phyloP scores from a whole-genome alignment of 768 basidiomycete genomes.

The Mycena capillaripes region DNA sequence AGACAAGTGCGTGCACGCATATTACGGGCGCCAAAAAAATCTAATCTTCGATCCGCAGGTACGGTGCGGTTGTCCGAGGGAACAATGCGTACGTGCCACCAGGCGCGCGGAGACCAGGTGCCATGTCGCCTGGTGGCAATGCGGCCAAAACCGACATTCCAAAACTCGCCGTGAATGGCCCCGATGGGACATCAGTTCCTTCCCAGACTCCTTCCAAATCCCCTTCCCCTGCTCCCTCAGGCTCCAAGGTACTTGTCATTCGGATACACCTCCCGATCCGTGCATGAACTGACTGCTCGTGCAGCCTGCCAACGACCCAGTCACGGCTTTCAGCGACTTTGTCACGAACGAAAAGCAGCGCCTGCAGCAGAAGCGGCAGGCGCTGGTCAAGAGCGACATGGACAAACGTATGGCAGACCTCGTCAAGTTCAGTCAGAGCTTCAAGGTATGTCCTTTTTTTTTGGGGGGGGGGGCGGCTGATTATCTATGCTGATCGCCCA shows the following conservation, averaged over 20 bases:
- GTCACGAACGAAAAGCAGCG: constrained; percentile 93
- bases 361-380: constrained; percentile 91
- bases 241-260: constrained; percentile 61
- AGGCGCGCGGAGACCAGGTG: constrained; percentile 75
- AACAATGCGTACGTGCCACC: constrained; percentile 96
- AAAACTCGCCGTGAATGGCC: constrained; percentile 82
- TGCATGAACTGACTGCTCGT: constrained; percentile 21
- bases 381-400: constrained; percentile 92
- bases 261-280: not conserved
- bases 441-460: constrained; percentile 80
- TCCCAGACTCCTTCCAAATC: constrained; percentile 65
- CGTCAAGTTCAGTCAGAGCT: constrained; percentile 91
- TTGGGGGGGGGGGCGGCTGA: no score
- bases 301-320: constrained; percentile 80
- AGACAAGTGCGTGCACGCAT: constrained; percentile 79
- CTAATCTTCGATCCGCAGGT: constrained; percentile 66
- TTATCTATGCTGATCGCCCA: not conserved
- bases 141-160: constrained; percentile 67
- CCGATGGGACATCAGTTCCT: constrained; percentile 72
- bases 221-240: constrained; percentile 74
- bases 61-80: constrained; percentile 91
- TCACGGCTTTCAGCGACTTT: constrained; percentile 92
- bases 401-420: constrained; percentile 95
- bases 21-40: constrained; percentile 22
- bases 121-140: constrained; percentile 43